Percentiles rank a stretch among this genome's conserved stretches.
Conservation (phyloP, 176 grass and related monocot species). For the Triticum dicoccoides region DNA sequence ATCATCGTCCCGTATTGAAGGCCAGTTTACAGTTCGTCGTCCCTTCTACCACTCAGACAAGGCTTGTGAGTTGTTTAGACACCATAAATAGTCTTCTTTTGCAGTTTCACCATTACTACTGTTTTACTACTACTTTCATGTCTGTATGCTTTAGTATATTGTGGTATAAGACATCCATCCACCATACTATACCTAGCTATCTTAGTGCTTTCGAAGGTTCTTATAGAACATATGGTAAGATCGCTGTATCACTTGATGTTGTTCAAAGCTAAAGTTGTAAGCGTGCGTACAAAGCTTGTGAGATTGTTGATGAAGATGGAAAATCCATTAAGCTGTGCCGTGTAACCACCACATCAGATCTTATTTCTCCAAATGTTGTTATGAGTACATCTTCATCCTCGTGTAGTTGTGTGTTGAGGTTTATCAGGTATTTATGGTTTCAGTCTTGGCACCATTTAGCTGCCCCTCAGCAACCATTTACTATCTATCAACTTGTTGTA, state of each 20-base stretch:
- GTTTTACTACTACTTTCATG: not conserved
- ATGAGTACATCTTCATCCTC: not conserved
- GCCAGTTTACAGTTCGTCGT: constrained; percentile 19
- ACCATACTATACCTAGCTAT: not conserved
- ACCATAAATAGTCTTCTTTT: constrained; percentile 6
- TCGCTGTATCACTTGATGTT: not conserved
- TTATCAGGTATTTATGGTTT: not conserved
- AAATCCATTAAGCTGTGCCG: not conserved
- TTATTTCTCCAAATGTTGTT: not conserved
- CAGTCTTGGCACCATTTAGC: not conserved
- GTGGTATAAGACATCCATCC: not conserved
- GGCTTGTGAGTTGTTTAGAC: constrained; percentile 47
- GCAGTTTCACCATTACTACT: not conserved
- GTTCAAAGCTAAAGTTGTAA: not conserved
- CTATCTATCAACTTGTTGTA: not conserved
- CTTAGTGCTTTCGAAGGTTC: not conserved
- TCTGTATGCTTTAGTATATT: not conserved
- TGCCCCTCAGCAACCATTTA: not conserved
- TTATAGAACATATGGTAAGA: not conserved
- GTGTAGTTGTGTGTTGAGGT: not conserved
- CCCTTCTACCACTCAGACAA: constrained; percentile 21
- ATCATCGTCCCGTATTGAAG: constrained; percentile 11
- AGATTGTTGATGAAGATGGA: not conserved
- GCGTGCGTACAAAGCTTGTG: not conserved
- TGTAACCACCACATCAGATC: not conserved